phyloP scores from a whole-genome alignment of 2,329 filamentous ascomycete species.

The Daldinia sp. region DNA sequence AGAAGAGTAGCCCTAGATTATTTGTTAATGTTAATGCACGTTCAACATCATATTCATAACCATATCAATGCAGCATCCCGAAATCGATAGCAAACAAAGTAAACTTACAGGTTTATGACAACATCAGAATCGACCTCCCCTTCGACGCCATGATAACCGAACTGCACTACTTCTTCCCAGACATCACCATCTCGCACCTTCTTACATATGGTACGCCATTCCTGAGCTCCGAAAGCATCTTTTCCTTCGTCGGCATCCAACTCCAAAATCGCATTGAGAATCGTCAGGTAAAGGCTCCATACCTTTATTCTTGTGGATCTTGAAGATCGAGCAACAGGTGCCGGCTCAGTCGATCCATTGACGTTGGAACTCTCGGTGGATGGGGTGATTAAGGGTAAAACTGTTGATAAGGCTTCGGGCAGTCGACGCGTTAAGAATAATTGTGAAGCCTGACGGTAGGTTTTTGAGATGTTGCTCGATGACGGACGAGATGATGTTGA shows the following conservation, averaged over 20 bases:
- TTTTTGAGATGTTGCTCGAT: conserved; percentile 82
- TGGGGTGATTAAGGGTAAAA: conserved; percentile 81
- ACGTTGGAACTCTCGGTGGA: conserved; percentile 56
- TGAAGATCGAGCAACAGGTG: conserved; percentile 81
- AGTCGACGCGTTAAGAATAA: conserved; percentile 94
- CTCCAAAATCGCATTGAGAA: conserved; percentile 90
- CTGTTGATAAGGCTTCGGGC: conserved; percentile 85
- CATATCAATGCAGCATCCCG: neutral
- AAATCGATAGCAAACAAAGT: neutral
- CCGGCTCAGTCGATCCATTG: conserved; percentile 60
- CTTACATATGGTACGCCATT: conserved; percentile 82
- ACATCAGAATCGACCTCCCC: conserved; percentile 94
- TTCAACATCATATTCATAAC: neutral
- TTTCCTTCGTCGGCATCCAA: conserved; percentile 91
- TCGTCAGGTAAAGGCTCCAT: conserved; percentile 95
- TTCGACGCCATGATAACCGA: conserved; percentile 88
- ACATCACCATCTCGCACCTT: conserved; percentile 89
- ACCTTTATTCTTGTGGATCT: conserved; percentile 89
- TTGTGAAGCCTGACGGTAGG: conserved; percentile 92
- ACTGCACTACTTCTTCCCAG: conserved; percentile 92
- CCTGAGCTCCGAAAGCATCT: conserved; percentile 81
- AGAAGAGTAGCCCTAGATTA: conserved; percentile 83
- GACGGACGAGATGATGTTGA: conserved; percentile 67
- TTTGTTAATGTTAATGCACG: conserved; percentile 9
- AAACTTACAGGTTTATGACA: conserved; percentile 80